phyloP scores from a whole-genome alignment of 2,329 filamentous ascomycete genomes.

The Basipetospora sp. region DNA sequence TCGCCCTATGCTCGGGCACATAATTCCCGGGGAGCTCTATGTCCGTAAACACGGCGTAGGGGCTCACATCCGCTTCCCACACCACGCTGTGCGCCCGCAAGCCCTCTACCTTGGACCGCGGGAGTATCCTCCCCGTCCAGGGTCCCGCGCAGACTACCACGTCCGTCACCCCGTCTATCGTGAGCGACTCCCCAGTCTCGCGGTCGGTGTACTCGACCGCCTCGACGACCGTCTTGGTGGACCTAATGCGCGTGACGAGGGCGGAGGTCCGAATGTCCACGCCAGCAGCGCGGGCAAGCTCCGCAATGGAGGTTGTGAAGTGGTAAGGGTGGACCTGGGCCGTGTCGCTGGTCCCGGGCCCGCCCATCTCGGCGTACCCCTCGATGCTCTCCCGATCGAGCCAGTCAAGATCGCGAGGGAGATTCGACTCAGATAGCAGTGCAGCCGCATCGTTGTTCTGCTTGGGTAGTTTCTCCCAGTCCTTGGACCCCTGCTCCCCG shows the following conservation, averaged over 20 bases:
- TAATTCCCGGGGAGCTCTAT: slow-evolving; percentile 59
- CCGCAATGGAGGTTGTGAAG: slow-evolving; percentile 74
- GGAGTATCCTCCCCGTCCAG: slow-evolving; percentile 48
- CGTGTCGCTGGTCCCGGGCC: slow-evolving; percentile 53
- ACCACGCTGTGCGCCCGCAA: slow-evolving; percentile 52
- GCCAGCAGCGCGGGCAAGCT: slow-evolving; percentile 56
- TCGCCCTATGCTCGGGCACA: slow-evolving; percentile 33
- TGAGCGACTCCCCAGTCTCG: slow-evolving; percentile 19
- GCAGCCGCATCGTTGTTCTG: slow-evolving; percentile 34
- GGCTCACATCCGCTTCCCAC: slow-evolving; percentile 48
- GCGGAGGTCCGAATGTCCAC: slow-evolving; percentile 52
- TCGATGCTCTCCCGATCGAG: slow-evolving; percentile 51
- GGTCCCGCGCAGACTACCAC: slow-evolving; percentile 43
- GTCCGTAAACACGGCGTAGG: slow-evolving; percentile 73
- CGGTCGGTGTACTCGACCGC: slow-evolving; percentile 47
- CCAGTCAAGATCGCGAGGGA: slow-evolving; percentile 77
- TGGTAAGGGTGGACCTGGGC: slow-evolving; percentile 87
- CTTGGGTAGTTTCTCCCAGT: slow-evolving; percentile 49
- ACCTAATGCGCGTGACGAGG: slow-evolving; percentile 52
- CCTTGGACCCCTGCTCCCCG: slow-evolving; percentile 21
- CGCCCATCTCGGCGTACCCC: slow-evolving; percentile 70
- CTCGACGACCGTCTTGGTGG: slow-evolving; percentile 35
- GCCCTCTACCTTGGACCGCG: slow-evolving; percentile 41
- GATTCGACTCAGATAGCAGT: slow-evolving; percentile 38
- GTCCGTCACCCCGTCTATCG: slow-evolving; percentile 34